These are phyloP conservation scores for Trametes cingulata DNA, from an alignment of 768 basidiomycete species.

Conservation along the genomic window DNA sequence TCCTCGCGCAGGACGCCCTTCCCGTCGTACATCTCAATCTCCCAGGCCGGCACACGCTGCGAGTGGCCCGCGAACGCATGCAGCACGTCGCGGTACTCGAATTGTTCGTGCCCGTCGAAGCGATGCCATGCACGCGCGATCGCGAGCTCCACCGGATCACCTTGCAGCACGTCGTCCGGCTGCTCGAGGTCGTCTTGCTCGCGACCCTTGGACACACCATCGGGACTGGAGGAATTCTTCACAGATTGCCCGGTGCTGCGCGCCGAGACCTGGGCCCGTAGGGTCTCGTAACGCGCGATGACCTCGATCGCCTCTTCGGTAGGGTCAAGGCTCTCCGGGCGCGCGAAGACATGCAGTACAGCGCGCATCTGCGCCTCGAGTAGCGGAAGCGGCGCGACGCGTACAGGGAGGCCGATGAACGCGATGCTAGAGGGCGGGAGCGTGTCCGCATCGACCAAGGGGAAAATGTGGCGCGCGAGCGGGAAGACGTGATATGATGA, in stretches of 20 bases:
- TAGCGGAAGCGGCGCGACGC: conserved; percentile 73
- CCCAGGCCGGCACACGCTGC: conserved; percentile 54
- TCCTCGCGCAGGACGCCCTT: conserved; percentile 49
- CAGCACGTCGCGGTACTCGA: conserved; percentile 65
- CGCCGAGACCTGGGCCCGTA: conserved; percentile 33
- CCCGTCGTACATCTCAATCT: conserved; percentile 51
- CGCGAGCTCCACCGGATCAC: conserved; percentile 36
- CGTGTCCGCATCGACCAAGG: conserved; percentile 41
- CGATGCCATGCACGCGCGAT: conserved; percentile 61
- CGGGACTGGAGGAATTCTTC: not conserved
- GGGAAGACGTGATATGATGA: conserved; percentile 70
- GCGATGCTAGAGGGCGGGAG: conserved; percentile 55
- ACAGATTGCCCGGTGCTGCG: not conserved
- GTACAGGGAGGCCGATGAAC: conserved; percentile 62
- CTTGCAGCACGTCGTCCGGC: not conserved
- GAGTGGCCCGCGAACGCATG: conserved; percentile 39
- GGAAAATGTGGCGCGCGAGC: conserved; percentile 69
- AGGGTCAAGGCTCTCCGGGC: conserved; percentile 51
- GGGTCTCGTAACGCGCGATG: conserved; percentile 47
- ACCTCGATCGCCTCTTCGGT: conserved; percentile 50
- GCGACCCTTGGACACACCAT: too few relatives aligned
- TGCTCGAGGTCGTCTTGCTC: not conserved
- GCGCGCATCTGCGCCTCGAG: conserved; percentile 78
- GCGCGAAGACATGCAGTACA: conserved; percentile 53
- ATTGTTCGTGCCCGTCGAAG: conserved; percentile 56